These are phyloP conservation scores for Saxispiralis lemnorum DNA, from an alignment of 495 filamentous ascomycete species.

Conservation along the genomic window DNA sequence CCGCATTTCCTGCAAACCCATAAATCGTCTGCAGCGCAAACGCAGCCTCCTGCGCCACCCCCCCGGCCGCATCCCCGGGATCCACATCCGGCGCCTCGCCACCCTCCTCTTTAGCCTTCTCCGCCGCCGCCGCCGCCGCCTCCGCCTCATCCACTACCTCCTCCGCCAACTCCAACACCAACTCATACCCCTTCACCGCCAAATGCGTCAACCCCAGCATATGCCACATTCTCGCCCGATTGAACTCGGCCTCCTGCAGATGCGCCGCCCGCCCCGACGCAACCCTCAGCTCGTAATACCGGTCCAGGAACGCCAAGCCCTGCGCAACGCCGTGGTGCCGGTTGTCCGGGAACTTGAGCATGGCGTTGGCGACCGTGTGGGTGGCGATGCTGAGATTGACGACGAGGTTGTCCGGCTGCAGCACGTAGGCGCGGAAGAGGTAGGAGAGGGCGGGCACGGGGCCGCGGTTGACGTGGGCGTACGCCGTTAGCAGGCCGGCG, in stretches of 20 bases:
- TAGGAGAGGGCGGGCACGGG: conserved; percentile 62
- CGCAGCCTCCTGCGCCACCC: conserved; percentile 57
- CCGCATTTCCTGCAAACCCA: conserved; percentile 41
- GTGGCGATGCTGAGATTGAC: conserved; percentile 58
- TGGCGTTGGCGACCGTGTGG: conserved; percentile 64
- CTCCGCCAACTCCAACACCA: conserved; percentile 32
- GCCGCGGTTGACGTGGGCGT: conserved; percentile 70
- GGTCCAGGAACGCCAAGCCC: conserved; percentile 59
- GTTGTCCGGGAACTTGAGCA: conserved; percentile 80
- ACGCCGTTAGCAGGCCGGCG: conserved; percentile 63
- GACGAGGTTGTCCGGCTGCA: conserved; percentile 58
- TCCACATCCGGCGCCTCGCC: conserved; percentile 10
- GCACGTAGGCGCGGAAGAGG: conserved; percentile 67
- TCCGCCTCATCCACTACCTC: conserved; percentile 24
- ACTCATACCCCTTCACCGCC: conserved; percentile 58
- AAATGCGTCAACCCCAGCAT: conserved; percentile 61
- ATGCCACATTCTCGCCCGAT: conserved; percentile 67
- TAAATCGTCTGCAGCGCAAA: conserved; percentile 55
- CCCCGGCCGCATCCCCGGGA: conserved; percentile 26
- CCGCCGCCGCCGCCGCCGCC: conserved; percentile 1
- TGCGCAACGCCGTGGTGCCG: conserved; percentile 72
- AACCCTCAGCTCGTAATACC: conserved; percentile 48
- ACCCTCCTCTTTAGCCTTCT: conserved; percentile 18
- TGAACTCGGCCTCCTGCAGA: conserved; percentile 75
- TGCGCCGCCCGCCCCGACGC: conserved; percentile 27